Conservation (phyloP, 768 basidiomycete genomes). For the Mrakia hoshinonis region DNA sequence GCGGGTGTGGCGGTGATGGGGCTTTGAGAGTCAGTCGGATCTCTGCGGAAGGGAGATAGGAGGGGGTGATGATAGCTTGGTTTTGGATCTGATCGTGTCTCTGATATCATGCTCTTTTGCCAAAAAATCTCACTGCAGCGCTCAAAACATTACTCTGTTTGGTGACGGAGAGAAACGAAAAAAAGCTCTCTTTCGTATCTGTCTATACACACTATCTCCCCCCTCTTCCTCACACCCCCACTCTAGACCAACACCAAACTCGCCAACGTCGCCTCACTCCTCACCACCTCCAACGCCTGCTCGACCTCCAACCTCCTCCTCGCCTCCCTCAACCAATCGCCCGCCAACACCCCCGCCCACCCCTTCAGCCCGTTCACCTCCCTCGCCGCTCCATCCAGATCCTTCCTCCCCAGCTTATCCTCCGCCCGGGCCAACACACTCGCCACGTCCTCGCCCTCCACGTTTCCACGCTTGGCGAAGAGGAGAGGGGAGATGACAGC, state of each 20-base stretch:
- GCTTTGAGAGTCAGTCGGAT: too few species aligned
- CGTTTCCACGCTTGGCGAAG: conserved; percentile 61
- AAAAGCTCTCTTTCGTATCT: not conserved
- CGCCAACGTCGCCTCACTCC: conserved; percentile 5
- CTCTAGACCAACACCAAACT: not conserved
- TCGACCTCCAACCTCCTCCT: conserved; percentile 77
- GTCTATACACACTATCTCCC: not conserved
- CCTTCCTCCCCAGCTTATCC: conserved; percentile 81
- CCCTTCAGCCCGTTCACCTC: conserved; percentile 87
- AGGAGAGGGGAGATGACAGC: conserved; percentile 68
- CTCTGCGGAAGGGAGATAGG: too few species aligned
- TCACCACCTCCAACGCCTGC: conserved; percentile 72
- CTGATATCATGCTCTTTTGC: too few species aligned
- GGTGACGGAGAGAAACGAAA: too few species aligned
- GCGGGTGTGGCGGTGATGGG: too few species aligned
- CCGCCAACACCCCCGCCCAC: conserved; percentile 49
- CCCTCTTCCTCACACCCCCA: not conserved
- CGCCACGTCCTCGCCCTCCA: conserved; percentile 69
- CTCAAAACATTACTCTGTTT: too few species aligned
- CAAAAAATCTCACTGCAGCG: too few species aligned
- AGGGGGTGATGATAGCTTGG: too few species aligned
- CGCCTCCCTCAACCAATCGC: conserved; percentile 86
- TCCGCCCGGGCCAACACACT: conserved; percentile 83
- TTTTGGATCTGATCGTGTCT: too few species aligned
- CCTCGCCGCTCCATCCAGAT: conserved; percentile 73